A percentile compares a stretch with the other conserved stretches of the same genome.
phyloP scores from a whole-genome alignment of 805 yeast genomes.

The Candida peoriensis region DNA sequence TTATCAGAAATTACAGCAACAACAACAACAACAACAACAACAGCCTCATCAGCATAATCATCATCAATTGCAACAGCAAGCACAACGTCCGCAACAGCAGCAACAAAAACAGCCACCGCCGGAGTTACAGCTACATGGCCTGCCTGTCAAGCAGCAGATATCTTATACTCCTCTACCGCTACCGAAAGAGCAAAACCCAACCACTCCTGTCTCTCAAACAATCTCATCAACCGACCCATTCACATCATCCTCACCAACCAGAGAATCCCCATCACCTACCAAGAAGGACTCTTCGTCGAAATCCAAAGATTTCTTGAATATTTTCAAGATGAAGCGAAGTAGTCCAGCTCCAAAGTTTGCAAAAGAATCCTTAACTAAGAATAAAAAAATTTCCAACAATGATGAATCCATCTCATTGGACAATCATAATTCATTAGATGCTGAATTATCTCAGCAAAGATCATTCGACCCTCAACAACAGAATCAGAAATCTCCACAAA shows the following conservation, averaged over 20 bases:
- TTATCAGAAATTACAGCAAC: conserved; percentile 1
- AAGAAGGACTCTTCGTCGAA: conserved; percentile 13
- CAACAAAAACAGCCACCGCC: conserved; percentile 5
- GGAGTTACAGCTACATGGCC: background rate
- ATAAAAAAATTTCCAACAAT: background rate
- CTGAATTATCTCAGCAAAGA: background rate
- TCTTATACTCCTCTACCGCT: background rate
- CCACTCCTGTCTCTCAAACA: conserved; percentile 1
- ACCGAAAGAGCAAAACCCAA: background rate
- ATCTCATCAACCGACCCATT: background rate
- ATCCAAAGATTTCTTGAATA: conserved; percentile 22
- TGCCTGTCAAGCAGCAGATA: background rate
- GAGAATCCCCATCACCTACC: background rate
- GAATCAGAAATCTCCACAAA: conserved; percentile 10
- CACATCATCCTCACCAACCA: background rate
- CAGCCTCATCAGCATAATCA: background rate
- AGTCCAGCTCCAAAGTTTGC: conserved; percentile 17
- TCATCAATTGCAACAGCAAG: background rate
- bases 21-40: background rate
- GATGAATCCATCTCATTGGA: too few relatives aligned
- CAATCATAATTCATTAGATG: too few relatives aligned
- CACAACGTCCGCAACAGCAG: conserved; percentile 1
- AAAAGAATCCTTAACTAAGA: background rate
- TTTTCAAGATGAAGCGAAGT: conserved; percentile 24
- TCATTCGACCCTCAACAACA: background rate